Conservation (phyloP, 148 eudicot species). For the Amaranthus palmeri region DNA sequence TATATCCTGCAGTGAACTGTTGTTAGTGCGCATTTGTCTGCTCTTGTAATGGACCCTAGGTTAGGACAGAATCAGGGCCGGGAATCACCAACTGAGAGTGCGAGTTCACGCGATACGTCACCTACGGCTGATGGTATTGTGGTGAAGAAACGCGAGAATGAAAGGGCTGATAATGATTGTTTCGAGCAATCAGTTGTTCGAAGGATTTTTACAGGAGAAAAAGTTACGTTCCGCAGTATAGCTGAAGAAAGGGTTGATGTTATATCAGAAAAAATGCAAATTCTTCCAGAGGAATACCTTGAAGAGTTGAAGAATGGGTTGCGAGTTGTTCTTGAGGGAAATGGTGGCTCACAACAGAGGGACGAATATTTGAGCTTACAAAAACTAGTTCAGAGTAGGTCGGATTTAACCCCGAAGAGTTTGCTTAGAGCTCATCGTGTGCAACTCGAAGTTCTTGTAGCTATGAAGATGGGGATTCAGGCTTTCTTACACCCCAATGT, state of each 20-base stretch:
- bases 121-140: slow-evolving; percentile 69
- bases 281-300: slow-evolving; percentile 41
- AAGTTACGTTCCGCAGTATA: slow-evolving; percentile 52
- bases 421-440: slow-evolving; percentile 45
- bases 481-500: slow-evolving; percentile 56
- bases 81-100: slow-evolving; percentile 93
- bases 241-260: slow-evolving; percentile 55
- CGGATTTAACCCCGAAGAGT: slow-evolving; percentile 40
- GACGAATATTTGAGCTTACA: slow-evolving; percentile 47
- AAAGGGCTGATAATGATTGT: slow-evolving; percentile 66
- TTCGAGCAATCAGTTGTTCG: slow-evolving; percentile 82
- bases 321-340: slow-evolving; percentile 50
- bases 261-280: slow-evolving; percentile 47
- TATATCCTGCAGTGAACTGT: not conserved
- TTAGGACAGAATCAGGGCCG: slow-evolving; percentile 51
- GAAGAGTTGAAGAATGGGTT: slow-evolving; percentile 45
- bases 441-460: slow-evolving; percentile 56
- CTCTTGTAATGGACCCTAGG: slow-evolving; percentile 39
- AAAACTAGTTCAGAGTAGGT: slow-evolving; percentile 49
- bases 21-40: not conserved
- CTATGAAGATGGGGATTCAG: slow-evolving; percentile 57
- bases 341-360: slow-evolving; percentile 45
- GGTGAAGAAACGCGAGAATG: slow-evolving; percentile 58
- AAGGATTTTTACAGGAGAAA: slow-evolving; percentile 61
- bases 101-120: slow-evolving; percentile 90